Evolutionary conservation across 2,329 filamentous ascomycete genomes (phyloP).

Genomic region (Trichoderma polysporum): DNA sequence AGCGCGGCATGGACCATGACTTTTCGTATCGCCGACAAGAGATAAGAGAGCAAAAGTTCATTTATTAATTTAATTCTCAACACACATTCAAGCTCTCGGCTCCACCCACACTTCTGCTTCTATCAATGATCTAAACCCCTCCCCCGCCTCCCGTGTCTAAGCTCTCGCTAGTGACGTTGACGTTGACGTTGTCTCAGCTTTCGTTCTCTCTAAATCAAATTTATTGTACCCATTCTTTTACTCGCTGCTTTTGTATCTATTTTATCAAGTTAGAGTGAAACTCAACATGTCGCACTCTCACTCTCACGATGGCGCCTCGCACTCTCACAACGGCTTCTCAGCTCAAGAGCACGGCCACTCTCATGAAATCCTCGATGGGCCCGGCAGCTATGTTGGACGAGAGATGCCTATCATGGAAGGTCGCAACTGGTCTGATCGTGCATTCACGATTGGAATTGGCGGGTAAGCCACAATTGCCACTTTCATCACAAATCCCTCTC

Average conservation of each 20-base stretch:
- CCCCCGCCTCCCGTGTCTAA: conserved; percentile 28
- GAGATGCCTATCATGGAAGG: conserved; percentile 94
- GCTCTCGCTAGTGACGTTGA: background rate
- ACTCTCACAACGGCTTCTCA: conserved; percentile 59
- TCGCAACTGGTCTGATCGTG: conserved; percentile 80
- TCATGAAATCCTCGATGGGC: conserved; percentile 92
- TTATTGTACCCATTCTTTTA: background rate
- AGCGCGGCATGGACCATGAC: background rate
- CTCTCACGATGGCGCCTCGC: conserved; percentile 57
- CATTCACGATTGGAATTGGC: conserved; percentile 97
- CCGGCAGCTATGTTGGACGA: conserved; percentile 82
- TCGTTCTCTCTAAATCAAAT: no score
- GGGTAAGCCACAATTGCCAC: conserved; percentile 58
- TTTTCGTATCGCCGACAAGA: background rate
- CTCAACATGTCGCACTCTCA: conserved; percentile 45
- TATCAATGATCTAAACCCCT: background rate
- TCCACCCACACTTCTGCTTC: background rate
- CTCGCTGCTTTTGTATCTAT: background rate
- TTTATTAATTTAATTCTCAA: background rate
- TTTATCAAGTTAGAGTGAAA: no score
- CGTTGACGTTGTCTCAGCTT: conserved; percentile 2
- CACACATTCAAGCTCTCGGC: background rate
- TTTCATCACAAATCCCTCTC: background rate
- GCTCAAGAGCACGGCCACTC: conserved; percentile 83
- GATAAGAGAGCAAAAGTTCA: background rate